phyloP scores from a whole-genome alignment of 129 eudicot genomes.

The Solidago caesia region DNA sequence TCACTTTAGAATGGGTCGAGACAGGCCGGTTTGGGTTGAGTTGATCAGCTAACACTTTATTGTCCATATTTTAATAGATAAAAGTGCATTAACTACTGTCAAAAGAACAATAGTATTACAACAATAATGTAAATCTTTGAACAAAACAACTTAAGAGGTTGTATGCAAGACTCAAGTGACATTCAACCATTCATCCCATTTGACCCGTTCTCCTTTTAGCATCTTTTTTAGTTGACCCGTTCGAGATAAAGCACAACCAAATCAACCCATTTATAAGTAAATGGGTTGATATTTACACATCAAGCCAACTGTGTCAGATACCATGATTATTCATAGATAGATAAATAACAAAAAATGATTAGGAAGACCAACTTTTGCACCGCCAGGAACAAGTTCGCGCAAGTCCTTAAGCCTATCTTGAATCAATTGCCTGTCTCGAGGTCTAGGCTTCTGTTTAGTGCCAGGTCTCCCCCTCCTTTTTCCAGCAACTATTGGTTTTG shows the following conservation, averaged over 20 bases:
- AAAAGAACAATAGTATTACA: background rate
- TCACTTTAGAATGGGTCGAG: background rate
- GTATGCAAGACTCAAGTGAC: background rate
- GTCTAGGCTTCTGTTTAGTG: slow-evolving; percentile 58
- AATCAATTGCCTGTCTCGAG: slow-evolving; percentile 88
- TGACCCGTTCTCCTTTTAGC: too few relatives aligned
- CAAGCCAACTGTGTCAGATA: background rate
- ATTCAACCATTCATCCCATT: background rate
- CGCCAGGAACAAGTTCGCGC: slow-evolving; percentile 75
- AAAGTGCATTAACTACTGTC: background rate
- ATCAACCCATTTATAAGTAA: slow-evolving; percentile 10
- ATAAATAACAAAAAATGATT: background rate
- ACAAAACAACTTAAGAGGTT: background rate
- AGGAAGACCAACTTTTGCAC: slow-evolving; percentile 54
- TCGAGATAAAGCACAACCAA: slow-evolving; percentile 4
- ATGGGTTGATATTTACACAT: background rate
- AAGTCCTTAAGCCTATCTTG: slow-evolving; percentile 90
- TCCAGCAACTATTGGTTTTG: slow-evolving; percentile 39
- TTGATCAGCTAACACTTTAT: background rate
- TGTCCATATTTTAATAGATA: background rate
- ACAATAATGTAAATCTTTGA: background rate
- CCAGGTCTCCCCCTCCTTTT: slow-evolving; percentile 49
- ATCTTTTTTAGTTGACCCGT: background rate
- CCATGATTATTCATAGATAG: slow-evolving; percentile 4
- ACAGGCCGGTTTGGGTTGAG: slow-evolving; percentile 4